Conservation (phyloP, 345 rosid genomes). For the Leavenworthia alabamica region DNA sequence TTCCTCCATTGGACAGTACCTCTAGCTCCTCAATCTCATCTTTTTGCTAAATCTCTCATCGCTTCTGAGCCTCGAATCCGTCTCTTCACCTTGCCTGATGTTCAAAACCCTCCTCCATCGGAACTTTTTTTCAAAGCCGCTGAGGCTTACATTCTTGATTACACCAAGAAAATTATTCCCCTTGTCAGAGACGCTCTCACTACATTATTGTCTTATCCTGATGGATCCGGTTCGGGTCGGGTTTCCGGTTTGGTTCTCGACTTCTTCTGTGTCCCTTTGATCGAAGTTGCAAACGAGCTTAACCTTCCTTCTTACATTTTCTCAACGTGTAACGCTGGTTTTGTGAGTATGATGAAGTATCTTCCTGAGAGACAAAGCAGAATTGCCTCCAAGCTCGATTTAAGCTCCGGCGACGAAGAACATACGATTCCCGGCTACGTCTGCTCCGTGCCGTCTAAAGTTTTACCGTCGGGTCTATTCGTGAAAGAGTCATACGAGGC, state of each 20-base stretch:
- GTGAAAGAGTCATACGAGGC: conserved; percentile 34
- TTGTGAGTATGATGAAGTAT: conserved; percentile 34
- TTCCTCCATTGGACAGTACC: conserved; percentile 23
- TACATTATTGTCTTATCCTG: not conserved
- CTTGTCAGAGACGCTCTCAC: conserved; percentile 18
- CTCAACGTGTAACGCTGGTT: conserved; percentile 31
- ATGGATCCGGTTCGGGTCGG: conserved; percentile 15
- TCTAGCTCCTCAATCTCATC: conserved; percentile 19
- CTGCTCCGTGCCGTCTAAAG: conserved; percentile 32
- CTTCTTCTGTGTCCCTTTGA: conserved; percentile 39
- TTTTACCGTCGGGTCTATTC: conserved; percentile 35
- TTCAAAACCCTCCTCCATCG: conserved; percentile 18
- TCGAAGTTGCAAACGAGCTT: conserved; percentile 36
- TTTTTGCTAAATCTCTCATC: conserved; percentile 17
- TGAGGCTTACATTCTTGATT: conserved; percentile 25
- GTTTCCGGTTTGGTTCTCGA: conserved; percentile 42
- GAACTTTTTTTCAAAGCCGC: conserved; percentile 22
- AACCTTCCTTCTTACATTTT: conserved; percentile 48
- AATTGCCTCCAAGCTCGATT: conserved; percentile 1
- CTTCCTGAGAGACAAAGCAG: conserved; percentile 28
- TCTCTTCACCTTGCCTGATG: conserved; percentile 18
- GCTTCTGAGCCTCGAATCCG: conserved; percentile 20
- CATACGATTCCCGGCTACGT: conserved; percentile 31
- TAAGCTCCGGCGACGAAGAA: conserved; percentile 13
- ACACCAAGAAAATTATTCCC: conserved; percentile 25